phyloP scores from a whole-genome alignment of 306 rosid species.

The Rubus parviflorus region DNA sequence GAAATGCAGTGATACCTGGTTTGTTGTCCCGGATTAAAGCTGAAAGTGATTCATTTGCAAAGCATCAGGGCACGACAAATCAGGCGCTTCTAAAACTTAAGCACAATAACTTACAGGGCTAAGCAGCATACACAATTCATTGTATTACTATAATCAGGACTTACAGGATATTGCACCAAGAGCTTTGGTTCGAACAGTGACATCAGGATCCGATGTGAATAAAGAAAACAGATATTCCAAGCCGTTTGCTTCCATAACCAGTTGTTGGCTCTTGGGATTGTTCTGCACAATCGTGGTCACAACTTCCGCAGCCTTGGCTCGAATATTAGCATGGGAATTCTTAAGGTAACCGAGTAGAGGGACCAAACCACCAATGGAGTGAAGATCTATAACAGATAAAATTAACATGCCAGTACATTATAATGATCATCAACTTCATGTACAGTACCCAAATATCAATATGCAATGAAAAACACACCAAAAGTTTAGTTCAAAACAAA shows the following conservation, averaged over 20 bases:
- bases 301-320: slow-evolving; percentile 97
- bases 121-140: neutral
- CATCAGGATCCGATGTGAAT: slow-evolving; percentile 77
- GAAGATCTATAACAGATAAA: slow-evolving; percentile 56
- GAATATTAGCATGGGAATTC: slow-evolving; percentile 77
- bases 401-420: neutral
- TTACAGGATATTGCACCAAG: slow-evolving; percentile 92
- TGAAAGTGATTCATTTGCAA: slow-evolving; percentile 32
- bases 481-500: neutral
- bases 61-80: slow-evolving; percentile 5
- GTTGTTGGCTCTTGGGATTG: slow-evolving; percentile 79
- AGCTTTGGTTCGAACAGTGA: slow-evolving; percentile 70
- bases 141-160: slow-evolving; percentile 18
- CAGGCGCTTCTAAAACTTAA: neutral
- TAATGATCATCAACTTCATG: neutral
- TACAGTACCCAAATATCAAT: neutral
- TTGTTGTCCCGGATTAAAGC: slow-evolving; percentile 87
- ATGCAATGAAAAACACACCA: slow-evolving; percentile 1
- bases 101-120: neutral
- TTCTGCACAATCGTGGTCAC: slow-evolving; percentile 91
- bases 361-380: slow-evolving; percentile 81
- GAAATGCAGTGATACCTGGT: slow-evolving; percentile 69
- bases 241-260: slow-evolving; percentile 94
- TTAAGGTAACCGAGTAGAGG: slow-evolving; percentile 83
- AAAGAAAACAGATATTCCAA: slow-evolving; percentile 72